Conservation (phyloP, 225 moss, liverwort and hornwort species). For the Ulota crispa region DNA sequence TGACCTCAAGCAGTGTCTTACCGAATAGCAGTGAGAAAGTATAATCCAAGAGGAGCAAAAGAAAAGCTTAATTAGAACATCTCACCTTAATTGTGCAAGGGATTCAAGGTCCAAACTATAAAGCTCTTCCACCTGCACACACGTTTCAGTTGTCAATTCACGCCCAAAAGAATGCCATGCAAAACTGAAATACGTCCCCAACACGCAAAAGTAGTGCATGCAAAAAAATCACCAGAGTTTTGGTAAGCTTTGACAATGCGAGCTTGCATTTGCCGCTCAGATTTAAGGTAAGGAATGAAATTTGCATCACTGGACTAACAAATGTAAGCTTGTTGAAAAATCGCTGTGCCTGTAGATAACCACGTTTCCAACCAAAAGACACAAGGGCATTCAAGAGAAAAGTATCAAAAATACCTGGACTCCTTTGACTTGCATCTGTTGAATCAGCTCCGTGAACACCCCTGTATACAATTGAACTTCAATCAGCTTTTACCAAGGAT, state of each 20-base stretch:
- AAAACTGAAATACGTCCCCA: neutral
- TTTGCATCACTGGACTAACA: neutral
- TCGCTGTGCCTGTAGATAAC: neutral
- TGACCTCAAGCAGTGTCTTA: neutral
- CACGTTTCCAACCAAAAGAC: neutral
- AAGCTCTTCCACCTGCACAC: constrained; percentile 86
- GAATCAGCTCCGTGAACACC: constrained; percentile 95
- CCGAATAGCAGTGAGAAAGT: neutral
- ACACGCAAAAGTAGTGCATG: neutral
- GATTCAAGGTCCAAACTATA: constrained; percentile 87
- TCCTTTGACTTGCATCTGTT: constrained; percentile 97
- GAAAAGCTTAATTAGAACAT: neutral
- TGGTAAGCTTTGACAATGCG: neutral
- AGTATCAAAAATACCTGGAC: constrained; percentile 62
- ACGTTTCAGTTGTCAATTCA: neutral
- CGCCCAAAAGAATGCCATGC: neutral
- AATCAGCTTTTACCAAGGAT: neutral
- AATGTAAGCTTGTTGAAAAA: neutral
- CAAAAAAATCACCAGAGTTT: neutral
- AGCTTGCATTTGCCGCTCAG: neutral
- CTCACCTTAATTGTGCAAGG: constrained; percentile 69
- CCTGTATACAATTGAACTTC: constrained; percentile 47
- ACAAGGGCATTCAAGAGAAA: neutral
- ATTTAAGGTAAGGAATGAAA: neutral
- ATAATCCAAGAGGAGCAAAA: constrained; percentile 10